Evolutionary conservation across 1,284 basidiomycete species (phyloP).

Genomic region (Ceratobasidium sp.): DNA sequence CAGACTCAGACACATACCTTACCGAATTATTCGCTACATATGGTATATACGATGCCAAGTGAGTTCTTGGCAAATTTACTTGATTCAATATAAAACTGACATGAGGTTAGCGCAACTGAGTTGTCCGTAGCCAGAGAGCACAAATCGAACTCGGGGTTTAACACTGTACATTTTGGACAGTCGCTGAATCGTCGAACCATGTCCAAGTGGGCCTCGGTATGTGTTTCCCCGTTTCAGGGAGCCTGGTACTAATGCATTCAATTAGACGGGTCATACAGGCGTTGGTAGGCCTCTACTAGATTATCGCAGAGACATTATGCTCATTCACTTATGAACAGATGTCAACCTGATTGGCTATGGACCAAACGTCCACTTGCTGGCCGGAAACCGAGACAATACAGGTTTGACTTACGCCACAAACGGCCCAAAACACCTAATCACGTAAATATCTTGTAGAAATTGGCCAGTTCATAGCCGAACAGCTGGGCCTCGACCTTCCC

Average conservation of each 20-base stretch:
- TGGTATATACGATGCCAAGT: constrained; percentile 52
- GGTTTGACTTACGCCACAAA: background rate
- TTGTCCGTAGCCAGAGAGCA: constrained; percentile 45
- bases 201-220: constrained; percentile 45
- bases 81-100: background rate
- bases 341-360: constrained; percentile 50
- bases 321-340: background rate
- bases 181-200: constrained; percentile 47
- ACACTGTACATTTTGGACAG: constrained; percentile 48
- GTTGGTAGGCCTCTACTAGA: constrained; percentile 7
- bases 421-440: background rate
- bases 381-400: constrained; percentile 48
- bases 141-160: constrained; percentile 37
- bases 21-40: constrained; percentile 48
- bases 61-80: background rate
- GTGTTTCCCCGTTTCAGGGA: background rate
- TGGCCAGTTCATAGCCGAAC: constrained; percentile 48
- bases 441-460: constrained; percentile 37
- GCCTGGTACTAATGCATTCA: background rate
- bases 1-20: constrained; percentile 47
- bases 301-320: background rate
- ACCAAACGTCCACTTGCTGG: constrained; percentile 31
- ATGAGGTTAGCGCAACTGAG: constrained; percentile 39
- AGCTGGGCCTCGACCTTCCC: constrained; percentile 46
- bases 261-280: constrained; percentile 35